Evolutionary conservation across 1,139 yeast genomes (phyloP).

Genomic region (Geotrichum restrictum): DNA sequence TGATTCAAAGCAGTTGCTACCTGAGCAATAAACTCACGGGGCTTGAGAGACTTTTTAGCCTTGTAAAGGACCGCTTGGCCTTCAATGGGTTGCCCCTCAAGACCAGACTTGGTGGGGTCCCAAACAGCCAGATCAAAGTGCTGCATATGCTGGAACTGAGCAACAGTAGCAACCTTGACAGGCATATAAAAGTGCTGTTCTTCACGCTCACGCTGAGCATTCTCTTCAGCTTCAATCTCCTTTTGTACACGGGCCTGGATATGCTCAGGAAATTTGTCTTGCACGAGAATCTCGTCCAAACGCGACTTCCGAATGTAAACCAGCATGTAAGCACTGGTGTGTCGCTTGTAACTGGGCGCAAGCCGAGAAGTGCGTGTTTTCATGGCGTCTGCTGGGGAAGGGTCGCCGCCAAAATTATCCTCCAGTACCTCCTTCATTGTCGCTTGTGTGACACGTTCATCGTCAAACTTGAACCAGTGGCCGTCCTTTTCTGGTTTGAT

Average conservation of each 20-base stretch:
- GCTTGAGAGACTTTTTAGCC: conserved; percentile 56
- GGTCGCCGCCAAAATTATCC: conserved; percentile 85
- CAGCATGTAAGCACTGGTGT: conserved; percentile 94
- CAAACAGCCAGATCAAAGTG: conserved; percentile 69
- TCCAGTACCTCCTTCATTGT: conserved; percentile 81
- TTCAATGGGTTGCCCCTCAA: conserved; percentile 32
- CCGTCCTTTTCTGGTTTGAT: conserved; percentile 71
- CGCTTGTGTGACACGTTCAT: conserved; percentile 87
- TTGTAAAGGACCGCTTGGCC: conserved; percentile 53
- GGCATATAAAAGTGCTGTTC: conserved; percentile 74
- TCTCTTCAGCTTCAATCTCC: conserved; percentile 56
- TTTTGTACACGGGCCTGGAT: conserved; percentile 60
- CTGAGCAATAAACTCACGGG: conserved; percentile 49
- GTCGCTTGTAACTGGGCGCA: conserved; percentile 49
- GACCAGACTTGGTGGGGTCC: conserved; percentile 23
- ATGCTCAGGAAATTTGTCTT: conserved; percentile 62
- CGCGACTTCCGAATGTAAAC: conserved; percentile 76
- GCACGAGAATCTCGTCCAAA: conserved; percentile 55
- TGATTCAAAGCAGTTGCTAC: conserved; percentile 46
- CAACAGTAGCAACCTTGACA: conserved; percentile 52
- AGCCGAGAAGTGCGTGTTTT: conserved; percentile 17
- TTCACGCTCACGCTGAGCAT: conserved; percentile 60
- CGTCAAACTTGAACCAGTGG: conserved; percentile 90
- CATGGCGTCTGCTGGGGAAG: conserved; percentile 3
- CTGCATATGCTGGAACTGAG: conserved; percentile 54